Percentiles rank a stretch among this genome's conserved stretches.
phyloP scores from a whole-genome alignment of 208 protist genomes.

The Wallacemonas sp. region DNA sequence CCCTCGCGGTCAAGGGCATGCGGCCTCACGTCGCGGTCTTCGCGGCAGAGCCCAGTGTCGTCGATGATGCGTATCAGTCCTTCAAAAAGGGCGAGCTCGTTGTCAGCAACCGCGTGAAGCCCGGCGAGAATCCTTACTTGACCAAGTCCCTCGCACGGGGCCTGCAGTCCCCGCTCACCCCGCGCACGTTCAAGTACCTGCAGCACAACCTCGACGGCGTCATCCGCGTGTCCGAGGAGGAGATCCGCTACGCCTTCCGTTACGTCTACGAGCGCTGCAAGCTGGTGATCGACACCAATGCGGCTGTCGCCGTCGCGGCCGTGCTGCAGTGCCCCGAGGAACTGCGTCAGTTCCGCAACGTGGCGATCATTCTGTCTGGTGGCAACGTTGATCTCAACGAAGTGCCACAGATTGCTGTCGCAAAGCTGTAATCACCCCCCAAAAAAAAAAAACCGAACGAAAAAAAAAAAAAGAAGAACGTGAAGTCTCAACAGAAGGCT shows the following conservation, averaged over 20 bases:
- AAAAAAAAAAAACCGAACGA: slow-evolving; percentile 25
- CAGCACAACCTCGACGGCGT: slow-evolving; percentile 59
- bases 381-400: slow-evolving; percentile 64
- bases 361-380: slow-evolving; percentile 44
- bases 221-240: slow-evolving; percentile 49
- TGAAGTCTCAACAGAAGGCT: too few relatives aligned
- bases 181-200: slow-evolving; percentile 31
- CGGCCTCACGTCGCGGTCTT: slow-evolving; percentile 87
- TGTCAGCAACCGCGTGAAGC: slow-evolving; percentile 14
- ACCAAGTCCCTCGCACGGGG: slow-evolving; percentile 8
- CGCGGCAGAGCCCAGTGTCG: slow-evolving; percentile 70
- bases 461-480: slow-evolving; percentile 12
- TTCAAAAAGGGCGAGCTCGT: slow-evolving; percentile 48
- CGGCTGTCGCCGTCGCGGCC: slow-evolving; percentile 73
- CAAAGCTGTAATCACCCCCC: slow-evolving; percentile 30
- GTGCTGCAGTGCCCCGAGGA: slow-evolving; percentile 39
- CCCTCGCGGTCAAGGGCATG: slow-evolving; percentile 89
- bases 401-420: slow-evolving; percentile 30
- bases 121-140: slow-evolving; percentile 8
- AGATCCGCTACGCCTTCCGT: slow-evolving; percentile 66
- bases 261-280: slow-evolving; percentile 83
- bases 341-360: slow-evolving; percentile 26
- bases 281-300: slow-evolving; percentile 72
- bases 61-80: slow-evolving; percentile 24
- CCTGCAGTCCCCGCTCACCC: slow-evolving; percentile 22